A percentile compares a stretch with the other conserved stretches of the same genome.
phyloP scores from a whole-genome alignment of 2,329 filamentous ascomycete genomes.

The Neonectria neomacrospora region DNA sequence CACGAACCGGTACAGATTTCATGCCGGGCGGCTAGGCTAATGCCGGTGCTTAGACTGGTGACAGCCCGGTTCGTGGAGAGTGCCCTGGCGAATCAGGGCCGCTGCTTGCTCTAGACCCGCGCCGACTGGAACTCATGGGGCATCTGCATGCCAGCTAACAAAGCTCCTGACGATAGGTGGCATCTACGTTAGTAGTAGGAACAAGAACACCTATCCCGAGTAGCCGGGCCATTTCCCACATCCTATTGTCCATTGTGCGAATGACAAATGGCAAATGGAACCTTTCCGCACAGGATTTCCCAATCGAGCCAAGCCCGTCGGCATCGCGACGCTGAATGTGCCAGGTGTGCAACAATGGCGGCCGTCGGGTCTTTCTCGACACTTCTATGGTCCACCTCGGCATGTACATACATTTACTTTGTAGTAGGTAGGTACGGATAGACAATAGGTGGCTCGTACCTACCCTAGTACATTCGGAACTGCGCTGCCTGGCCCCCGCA shows the following conservation, averaged over 20 bases:
- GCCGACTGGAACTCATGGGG: too few relatives aligned
- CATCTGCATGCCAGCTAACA: not conserved
- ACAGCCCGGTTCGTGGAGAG: too few relatives aligned
- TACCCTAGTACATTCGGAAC: conserved; percentile 25
- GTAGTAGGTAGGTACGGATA: too few relatives aligned
- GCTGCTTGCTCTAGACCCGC: not conserved
- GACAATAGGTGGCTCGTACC: not conserved
- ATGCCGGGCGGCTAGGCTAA: not conserved
- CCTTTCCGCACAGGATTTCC: conserved; percentile 12
- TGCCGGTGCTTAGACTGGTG: not conserved
- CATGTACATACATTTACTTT: not conserved
- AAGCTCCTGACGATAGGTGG: not conserved
- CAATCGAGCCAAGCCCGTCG: conserved; percentile 25
- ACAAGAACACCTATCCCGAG: too few relatives aligned
- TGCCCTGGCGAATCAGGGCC: not conserved
- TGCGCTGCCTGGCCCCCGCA: conserved; percentile 32
- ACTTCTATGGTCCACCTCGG: conserved; percentile 36
- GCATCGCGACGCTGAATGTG: conserved; percentile 21
- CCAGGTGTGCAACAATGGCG: conserved; percentile 15
- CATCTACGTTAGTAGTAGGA: not conserved
- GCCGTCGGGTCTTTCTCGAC: conserved; percentile 31
- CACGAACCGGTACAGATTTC: too few relatives aligned
- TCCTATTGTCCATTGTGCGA: not conserved
- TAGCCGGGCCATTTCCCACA: not conserved
- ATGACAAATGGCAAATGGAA: not conserved